phyloP scores from a whole-genome alignment of 331 rosid species.

The Quercus tomentella region DNA sequence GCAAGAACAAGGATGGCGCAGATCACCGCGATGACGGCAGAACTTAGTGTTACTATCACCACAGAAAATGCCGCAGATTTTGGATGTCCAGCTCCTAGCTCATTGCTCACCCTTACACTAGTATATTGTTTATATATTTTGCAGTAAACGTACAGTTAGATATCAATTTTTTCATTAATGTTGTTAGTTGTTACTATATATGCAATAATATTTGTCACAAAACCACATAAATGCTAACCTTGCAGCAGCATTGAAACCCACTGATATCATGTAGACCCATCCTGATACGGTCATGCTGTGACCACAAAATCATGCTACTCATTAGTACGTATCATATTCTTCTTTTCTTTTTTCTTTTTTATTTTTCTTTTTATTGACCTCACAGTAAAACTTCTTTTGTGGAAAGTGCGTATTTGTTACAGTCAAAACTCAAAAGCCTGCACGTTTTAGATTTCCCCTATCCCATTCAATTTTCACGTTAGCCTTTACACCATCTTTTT shows the following conservation, averaged over 20 bases:
- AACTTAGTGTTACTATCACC: slow-evolving; percentile 25
- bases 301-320: neutral
- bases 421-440: too few relatives aligned
- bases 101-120: slow-evolving; percentile 65
- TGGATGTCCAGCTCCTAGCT: slow-evolving; percentile 62
- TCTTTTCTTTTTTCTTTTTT: too few relatives aligned
- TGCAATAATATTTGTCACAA: too few relatives aligned
- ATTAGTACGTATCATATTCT: neutral
- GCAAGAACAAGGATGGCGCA: slow-evolving; percentile 32
- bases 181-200: too few relatives aligned
- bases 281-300: slow-evolving; percentile 46
- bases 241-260: slow-evolving; percentile 68
- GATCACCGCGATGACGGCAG: slow-evolving; percentile 24
- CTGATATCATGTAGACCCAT: slow-evolving; percentile 46
- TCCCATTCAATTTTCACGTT: too few relatives aligned
- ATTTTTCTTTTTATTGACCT: too few relatives aligned
- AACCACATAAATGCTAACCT: slow-evolving; percentile 23
- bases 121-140: neutral
- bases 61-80: slow-evolving; percentile 53
- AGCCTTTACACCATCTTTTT: too few relatives aligned
- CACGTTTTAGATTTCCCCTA: too few relatives aligned
- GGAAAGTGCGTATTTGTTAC: too few relatives aligned
- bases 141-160: neutral
- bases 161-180: too few relatives aligned
- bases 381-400: too few relatives aligned